These are phyloP conservation scores for Passalora sequoiae DNA, from an alignment of 2,329 filamentous ascomycete species.

Conservation along the genomic window DNA sequence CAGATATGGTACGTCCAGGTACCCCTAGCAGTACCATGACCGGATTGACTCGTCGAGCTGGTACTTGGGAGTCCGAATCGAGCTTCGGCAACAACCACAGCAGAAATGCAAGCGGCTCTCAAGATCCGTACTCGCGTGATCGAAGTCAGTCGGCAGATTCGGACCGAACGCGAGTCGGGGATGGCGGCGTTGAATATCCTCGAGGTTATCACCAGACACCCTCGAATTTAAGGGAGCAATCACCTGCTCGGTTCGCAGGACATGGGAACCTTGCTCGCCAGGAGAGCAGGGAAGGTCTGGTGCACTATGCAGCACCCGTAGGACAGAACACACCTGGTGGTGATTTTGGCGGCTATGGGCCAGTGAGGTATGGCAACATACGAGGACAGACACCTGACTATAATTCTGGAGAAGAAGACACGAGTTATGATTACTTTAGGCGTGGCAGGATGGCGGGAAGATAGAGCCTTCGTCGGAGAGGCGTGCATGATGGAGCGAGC, in stretches of 20 bases:
- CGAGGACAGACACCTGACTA: conserved; percentile 29
- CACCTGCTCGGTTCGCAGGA: conserved; percentile 29
- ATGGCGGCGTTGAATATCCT: conserved; percentile 40
- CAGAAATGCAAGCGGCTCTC: conserved; percentile 10
- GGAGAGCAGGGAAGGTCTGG: conserved; percentile 21
- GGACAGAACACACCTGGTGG: conserved; percentile 14
- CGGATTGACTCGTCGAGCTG: conserved; percentile 25
- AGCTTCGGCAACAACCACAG: conserved; percentile 14
- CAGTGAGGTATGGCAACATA: conserved; percentile 23
- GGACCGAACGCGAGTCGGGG: conserved; percentile 27
- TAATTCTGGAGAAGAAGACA: conserved; percentile 28
- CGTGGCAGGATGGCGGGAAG: conserved; percentile 23
- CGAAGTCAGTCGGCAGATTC: conserved; percentile 30
- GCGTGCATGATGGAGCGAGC: too few relatives aligned
- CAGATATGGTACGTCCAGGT: conserved; percentile 56
- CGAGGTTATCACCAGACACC: conserved; percentile 46
- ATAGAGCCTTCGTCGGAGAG: too few relatives aligned
- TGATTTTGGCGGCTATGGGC: conserved; percentile 27
- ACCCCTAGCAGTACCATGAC: conserved; percentile 53
- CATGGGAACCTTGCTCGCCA: conserved; percentile 15
- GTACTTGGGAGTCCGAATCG: conserved; percentile 28
- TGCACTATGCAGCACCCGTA: conserved; percentile 16
- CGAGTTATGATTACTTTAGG: conserved; percentile 40
- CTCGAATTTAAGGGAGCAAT: conserved; percentile 38
- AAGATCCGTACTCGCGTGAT: conserved; percentile 13